Evolutionary conservation across 1,284 basidiomycete species (phyloP).

Genomic region (Cryptococcus sp.): DNA sequence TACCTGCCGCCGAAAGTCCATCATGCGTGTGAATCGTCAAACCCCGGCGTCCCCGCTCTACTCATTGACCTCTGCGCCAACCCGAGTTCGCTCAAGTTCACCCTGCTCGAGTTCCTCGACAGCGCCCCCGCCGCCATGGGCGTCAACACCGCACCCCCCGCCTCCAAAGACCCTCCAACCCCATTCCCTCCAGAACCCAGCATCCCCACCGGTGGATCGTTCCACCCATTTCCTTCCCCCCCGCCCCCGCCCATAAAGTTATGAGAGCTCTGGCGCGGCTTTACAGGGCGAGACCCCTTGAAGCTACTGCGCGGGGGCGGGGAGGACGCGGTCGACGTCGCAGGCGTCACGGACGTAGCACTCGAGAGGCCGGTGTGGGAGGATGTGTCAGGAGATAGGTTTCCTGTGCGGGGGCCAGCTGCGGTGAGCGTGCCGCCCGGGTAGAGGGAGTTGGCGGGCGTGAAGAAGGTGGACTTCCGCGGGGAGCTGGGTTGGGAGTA

Average conservation of each 20-base stretch:
- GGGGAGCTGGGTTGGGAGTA: conserved; percentile 18
- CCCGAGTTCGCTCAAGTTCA: conserved; percentile 44
- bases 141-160: conserved; percentile 22
- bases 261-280: conserved; percentile 20
- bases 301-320: conserved; percentile 7
- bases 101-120: conserved; percentile 43
- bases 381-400: background rate
- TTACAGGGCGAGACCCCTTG: conserved; percentile 5
- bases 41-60: conserved; percentile 28
- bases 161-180: background rate
- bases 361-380: conserved; percentile 3
- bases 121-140: conserved; percentile 21
- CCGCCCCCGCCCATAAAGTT: background rate
- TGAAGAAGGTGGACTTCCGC: conserved; percentile 13
- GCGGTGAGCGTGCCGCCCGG: background rate
- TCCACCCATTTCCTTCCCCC: conserved; percentile 39
- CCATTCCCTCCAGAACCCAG: too few relatives aligned
- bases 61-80: conserved; percentile 38
- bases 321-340: conserved; percentile 4
- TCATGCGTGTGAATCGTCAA: conserved; percentile 7
- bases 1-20: too few relatives aligned
- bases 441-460: conserved; percentile 4
- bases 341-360: conserved; percentile 3
- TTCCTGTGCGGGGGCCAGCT: background rate
- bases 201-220: conserved; percentile 43